A percentile compares a stretch with the other conserved stretches of the same genome.
phyloP scores from a whole-genome alignment of 2,329 filamentous ascomycete species.

The Neonectria sp. region DNA sequence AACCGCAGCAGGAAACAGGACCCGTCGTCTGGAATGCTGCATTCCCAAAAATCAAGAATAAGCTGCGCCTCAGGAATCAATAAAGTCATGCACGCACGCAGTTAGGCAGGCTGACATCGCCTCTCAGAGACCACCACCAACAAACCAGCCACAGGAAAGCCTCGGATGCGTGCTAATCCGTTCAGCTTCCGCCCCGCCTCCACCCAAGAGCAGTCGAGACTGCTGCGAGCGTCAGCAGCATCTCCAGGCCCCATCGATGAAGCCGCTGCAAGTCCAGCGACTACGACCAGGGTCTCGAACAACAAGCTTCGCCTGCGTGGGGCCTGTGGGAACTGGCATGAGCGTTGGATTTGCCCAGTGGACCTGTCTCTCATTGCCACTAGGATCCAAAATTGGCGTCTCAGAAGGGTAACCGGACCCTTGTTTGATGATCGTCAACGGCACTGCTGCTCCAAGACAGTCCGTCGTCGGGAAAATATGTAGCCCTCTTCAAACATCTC shows the following conservation, averaged over 20 bases:
- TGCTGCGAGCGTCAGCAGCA: conserved; percentile 28
- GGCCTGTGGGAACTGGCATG: conserved; percentile 23
- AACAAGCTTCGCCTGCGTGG: conserved; percentile 47
- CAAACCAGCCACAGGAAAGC: conserved; percentile 13
- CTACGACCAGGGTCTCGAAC: conserved; percentile 39
- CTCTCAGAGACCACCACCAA: background rate
- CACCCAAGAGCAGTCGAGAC: background rate
- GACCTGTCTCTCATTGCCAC: conserved; percentile 13
- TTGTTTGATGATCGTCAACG: conserved; percentile 25
- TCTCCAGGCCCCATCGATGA: conserved; percentile 15
- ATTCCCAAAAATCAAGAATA: conserved; percentile 8
- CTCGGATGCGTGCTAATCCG: conserved; percentile 21
- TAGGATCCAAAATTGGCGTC: conserved; percentile 30
- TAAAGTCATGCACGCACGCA: conserved; percentile 12
- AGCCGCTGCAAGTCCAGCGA: background rate
- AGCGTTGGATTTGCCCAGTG: conserved; percentile 17
- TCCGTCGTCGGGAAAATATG: conserved; percentile 2
- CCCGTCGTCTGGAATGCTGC: conserved; percentile 19
- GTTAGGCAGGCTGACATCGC: conserved; percentile 26
- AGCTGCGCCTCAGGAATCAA: conserved; percentile 22
- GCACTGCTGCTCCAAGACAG: background rate
- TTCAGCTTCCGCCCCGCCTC: conserved; percentile 17
- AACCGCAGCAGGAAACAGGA: conserved; percentile 9
- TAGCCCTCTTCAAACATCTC: background rate
- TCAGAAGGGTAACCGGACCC: conserved; percentile 21